Base-by-base conservation (phyloP, 441 rosid genomes). In the Francoa sonchifolia region DNA sequence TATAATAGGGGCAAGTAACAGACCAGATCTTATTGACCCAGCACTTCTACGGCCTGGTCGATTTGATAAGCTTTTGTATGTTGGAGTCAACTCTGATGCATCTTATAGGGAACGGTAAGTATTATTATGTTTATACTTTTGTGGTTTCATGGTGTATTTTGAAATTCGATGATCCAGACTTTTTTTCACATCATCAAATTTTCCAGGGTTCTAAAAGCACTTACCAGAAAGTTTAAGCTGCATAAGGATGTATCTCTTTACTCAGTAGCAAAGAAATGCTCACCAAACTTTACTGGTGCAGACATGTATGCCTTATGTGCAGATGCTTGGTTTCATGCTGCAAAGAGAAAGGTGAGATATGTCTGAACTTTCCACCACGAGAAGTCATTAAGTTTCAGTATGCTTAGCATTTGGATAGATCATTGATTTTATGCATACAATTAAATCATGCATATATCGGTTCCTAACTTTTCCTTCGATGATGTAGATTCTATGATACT, bases 251-350 rank as follows among this genome's bases (percentile, higher is more conserved):
- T 85, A 16, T 82, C 96, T 34, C 95, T 89, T 44, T 72, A 59
- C 52, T 61, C 76, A 14, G 68, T 82, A 45, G 96, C 98, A 32
- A 71, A 76, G 65, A 82, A 70, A 64, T 89, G 98, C 65, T 89
- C 98, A 17, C 64, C 74, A 29, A 89, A 69, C 61, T 85, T 89
- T 65, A 89, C 98, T 21, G 98, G 98, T 16, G 98, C 98, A 39
- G 98, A 89, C 66, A 77, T 82, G 96, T 85, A 89, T 41, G 98
- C 98, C 44, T 69, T 89, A 41, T 85, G 98, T 57, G 89, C 98
- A 3, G 98, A 89, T 74, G 98, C 98, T 56, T 89, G 98, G 98
- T 85, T 89, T 71, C 76, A 79, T 36, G 98, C 96, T 48, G 98
- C 96, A 65, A 85, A 84, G 63, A 71, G 81, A 37, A 79, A 77